These are phyloP conservation scores for Tetracladium marchalianum DNA, from an alignment of 495 filamentous ascomycete genomes.

Conservation along the genomic window DNA sequence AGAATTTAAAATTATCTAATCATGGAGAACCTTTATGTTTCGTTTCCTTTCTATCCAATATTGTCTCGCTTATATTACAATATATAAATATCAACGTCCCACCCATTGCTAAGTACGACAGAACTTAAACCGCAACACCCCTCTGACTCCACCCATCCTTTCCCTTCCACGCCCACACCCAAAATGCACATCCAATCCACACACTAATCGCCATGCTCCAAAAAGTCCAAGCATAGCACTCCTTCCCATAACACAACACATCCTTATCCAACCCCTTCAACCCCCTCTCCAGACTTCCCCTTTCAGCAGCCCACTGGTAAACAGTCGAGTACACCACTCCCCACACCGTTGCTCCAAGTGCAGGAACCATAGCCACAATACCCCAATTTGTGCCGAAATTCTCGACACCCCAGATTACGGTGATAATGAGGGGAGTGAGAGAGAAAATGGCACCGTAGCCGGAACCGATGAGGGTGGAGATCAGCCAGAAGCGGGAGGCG, in stretches of 20 bases:
- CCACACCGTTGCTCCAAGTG: constrained; percentile 76
- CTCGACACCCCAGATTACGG: constrained; percentile 93
- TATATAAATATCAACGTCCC: too few relatives aligned
- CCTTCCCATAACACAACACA: constrained; percentile 58
- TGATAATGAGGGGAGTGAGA: constrained; percentile 81
- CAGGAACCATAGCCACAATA: constrained; percentile 84
- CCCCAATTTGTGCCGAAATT: constrained; percentile 99
- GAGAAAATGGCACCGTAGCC: constrained; percentile 91
- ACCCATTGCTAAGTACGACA: too few relatives aligned
- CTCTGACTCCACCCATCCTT: constrained; percentile 63
- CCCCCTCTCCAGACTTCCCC: constrained; percentile 17
- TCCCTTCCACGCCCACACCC: constrained; percentile 74
- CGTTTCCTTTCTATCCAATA: too few relatives aligned
- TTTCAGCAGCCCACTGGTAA: constrained; percentile 56
- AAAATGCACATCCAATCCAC: constrained; percentile 65
- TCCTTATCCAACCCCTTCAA: constrained; percentile 25
- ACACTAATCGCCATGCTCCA: constrained; percentile 73
- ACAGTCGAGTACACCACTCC: constrained; percentile 70
- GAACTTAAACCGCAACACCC: constrained; percentile 60
- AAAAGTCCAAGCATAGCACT: constrained; percentile 69
- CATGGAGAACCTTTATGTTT: too few relatives aligned
- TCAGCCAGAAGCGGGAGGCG: constrained; percentile 63
- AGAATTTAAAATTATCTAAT: too few relatives aligned
- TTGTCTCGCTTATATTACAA: too few relatives aligned
- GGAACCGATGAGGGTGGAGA: constrained; percentile 70